phyloP scores from a whole-genome alignment of 108 stramenopile species.

The Schizochytrium sp. region DNA sequence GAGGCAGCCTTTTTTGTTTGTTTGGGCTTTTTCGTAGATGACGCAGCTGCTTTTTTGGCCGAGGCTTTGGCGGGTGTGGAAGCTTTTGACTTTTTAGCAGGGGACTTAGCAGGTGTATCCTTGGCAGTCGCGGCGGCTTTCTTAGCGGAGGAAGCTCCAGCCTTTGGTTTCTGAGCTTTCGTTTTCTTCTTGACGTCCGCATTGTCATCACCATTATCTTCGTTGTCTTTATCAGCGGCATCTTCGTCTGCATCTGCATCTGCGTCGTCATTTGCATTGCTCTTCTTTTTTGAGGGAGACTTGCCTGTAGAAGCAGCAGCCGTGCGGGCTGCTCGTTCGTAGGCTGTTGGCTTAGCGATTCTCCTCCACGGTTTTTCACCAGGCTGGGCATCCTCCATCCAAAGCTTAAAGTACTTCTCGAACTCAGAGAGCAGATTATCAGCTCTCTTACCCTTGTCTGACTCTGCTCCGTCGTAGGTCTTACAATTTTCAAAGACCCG shows the following conservation, averaged over 20 bases:
- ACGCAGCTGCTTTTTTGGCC: neutral
- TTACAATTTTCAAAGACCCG: conserved; percentile 50
- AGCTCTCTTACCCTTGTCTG: neutral
- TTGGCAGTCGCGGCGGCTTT: conserved; percentile 2
- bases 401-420: neutral
- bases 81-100: neutral
- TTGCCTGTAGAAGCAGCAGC: neutral
- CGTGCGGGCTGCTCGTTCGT: neutral
- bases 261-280: neutral
- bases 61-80: neutral
- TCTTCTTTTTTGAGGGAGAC: neutral
- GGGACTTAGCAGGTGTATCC: neutral
- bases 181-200: neutral
- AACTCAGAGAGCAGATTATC: neutral
- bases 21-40: neutral
- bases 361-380: conserved; percentile 37
- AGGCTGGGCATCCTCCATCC: neutral
- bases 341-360: neutral
- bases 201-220: neutral
- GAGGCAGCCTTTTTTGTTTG: neutral
- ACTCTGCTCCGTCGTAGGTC: conserved; percentile 25
- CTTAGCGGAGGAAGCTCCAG: neutral
- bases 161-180: neutral
- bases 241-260: neutral
- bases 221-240: too few species aligned